Base-by-base conservation (phyloP, 2,329 filamentous ascomycete species). In the Pseudocercospora crystallina region DNA sequence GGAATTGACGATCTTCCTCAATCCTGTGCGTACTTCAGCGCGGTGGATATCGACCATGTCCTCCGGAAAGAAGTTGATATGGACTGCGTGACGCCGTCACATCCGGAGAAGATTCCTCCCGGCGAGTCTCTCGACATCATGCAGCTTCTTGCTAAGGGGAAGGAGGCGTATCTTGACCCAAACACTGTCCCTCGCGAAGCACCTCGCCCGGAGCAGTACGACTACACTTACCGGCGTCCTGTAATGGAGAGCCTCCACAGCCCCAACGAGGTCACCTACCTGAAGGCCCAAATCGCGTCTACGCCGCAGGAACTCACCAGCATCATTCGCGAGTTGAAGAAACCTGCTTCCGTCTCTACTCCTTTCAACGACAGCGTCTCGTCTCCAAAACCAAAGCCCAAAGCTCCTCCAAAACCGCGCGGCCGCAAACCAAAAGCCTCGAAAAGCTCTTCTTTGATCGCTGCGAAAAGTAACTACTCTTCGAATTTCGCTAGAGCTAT, bases 21-120 rank as follows among this genome's bases (percentile, higher is more conserved):
- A 65, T 85, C 87, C 0, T 96, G 91, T 64, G 94, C 94, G 8
- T 99, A 90, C 71, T 99, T 99, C 72, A 95, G 89, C 1, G 92
- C 94, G 3, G 84, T 99, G 5, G 94, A 99, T 65, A 89, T 99
- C 59, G 94, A 99, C 65, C 85, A 90, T 62, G 91, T 99, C 2
- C 78, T 99, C n/a, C 83, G 94, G 44, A 99, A 99, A 69, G 94
- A 99, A 71, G 95, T 99, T 3, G 87, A 99, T 69, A 95, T 99
- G 89, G 88, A 96, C 65, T 99, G 94, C 68, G 73, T 97, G 37
- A 99, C 94, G 0, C 94, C 94, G 1, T 94, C 87, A 37, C 88
- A 99, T 69, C 80, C 81, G 0, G 78, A 80, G 0, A 78, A 85
- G 29, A 97, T 99, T 36, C 80, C 88, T 0, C 86, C 84, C 1